Percentiles rank a stretch among this genome's conserved stretches.
phyloP scores from a whole-genome alignment of 176 grass and related monocot genomes.

The Secale cereale region DNA sequence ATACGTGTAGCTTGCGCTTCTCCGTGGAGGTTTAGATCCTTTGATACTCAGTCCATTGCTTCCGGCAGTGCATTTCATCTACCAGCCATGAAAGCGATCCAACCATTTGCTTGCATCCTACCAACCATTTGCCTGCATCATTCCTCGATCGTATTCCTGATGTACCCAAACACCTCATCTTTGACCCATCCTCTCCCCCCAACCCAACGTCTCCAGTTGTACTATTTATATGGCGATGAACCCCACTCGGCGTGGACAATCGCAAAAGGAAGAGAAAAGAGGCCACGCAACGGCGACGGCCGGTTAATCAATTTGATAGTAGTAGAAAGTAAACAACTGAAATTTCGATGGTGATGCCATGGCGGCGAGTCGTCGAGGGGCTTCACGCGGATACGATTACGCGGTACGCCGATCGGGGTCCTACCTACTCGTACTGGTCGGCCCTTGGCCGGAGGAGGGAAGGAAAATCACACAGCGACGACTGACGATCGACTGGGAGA shows the following conservation, averaged over 20 bases:
- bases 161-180: background rate
- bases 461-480: background rate
- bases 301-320: too few species aligned
- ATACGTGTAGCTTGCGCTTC: too few species aligned
- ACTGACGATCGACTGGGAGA: background rate
- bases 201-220: background rate
- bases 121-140: too few species aligned
- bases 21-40: too few species aligned
- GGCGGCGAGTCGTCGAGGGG: background rate
- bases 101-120: background rate
- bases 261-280: background rate
- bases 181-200: background rate
- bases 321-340: background rate
- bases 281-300: background rate
- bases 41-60: too few species aligned
- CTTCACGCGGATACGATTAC: background rate
- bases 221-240: too few species aligned
- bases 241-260: too few species aligned
- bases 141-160: background rate
- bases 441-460: background rate
- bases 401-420: too few species aligned
- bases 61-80: background rate
- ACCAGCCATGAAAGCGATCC: background rate
- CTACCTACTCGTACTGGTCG: background rate
- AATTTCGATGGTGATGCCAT: background rate